Percentiles rank a stretch among this genome's conserved stretches.
These are phyloP conservation scores for Paramarasmius palmivorus DNA, from an alignment of 1,284 basidiomycete genomes.

Conservation along the genomic window DNA sequence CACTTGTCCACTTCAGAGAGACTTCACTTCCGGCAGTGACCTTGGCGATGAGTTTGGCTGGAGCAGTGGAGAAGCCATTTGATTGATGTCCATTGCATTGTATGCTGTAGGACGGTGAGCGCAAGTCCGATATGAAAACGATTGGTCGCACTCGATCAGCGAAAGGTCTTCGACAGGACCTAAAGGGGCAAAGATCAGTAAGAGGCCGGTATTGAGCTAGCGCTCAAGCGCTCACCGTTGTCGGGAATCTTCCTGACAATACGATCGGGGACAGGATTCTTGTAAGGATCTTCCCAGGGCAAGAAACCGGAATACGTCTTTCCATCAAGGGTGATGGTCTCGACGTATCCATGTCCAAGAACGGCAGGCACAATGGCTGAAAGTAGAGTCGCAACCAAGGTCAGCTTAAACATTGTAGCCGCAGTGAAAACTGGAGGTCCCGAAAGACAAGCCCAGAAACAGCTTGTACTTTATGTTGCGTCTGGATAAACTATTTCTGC, in stretches of 20 bases:
- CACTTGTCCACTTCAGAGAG: slow-evolving; percentile 45
- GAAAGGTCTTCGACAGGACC: slow-evolving; percentile 37
- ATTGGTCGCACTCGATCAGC: slow-evolving; percentile 31
- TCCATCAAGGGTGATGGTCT: slow-evolving; percentile 22
- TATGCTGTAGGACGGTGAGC: slow-evolving; percentile 25
- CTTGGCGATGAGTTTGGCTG: slow-evolving; percentile 43
- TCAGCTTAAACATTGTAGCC: not conserved
- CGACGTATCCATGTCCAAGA: slow-evolving; percentile 33
- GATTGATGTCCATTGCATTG: slow-evolving; percentile 45
- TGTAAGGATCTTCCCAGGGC: slow-evolving; percentile 32
- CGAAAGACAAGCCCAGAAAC: too few relatives aligned
- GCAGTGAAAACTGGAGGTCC: too few relatives aligned
- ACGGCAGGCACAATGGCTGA: slow-evolving; percentile 1
- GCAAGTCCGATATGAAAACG: not conserved
- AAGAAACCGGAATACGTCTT: slow-evolving; percentile 29
- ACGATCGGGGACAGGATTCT: slow-evolving; percentile 38
- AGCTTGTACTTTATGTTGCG: too few relatives aligned
- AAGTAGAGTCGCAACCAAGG: not conserved
- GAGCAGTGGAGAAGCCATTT: slow-evolving; percentile 38
- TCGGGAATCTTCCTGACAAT: slow-evolving; percentile 49
- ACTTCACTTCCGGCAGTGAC: slow-evolving; percentile 44
- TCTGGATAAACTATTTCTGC: too few relatives aligned
- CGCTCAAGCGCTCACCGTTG: slow-evolving; percentile 32
- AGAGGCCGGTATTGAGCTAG: not conserved
- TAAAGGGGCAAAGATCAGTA: slow-evolving; percentile 9